These are phyloP conservation scores for Rhodotorula paludigena DNA, from an alignment of 768 basidiomycete species.

Conservation along the genomic window DNA sequence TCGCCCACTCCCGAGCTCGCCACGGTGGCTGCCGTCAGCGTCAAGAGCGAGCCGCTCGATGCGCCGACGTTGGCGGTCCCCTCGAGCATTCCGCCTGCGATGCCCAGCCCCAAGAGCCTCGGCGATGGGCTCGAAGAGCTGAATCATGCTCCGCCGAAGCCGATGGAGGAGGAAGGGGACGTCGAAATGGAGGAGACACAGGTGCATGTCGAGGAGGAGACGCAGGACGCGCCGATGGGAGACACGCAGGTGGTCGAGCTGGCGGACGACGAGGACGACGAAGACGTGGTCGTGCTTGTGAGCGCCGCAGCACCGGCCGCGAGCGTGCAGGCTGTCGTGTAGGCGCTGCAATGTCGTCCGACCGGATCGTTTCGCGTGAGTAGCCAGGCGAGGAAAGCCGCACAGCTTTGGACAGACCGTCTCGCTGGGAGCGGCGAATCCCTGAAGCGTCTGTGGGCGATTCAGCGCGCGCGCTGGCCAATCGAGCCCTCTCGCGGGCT, in stretches of 20 bases:
- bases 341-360: too few species aligned
- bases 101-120: slow-evolving; percentile 1
- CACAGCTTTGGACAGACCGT: too few species aligned
- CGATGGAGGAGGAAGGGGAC: neutral
- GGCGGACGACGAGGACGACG: neutral
- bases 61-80: too few species aligned
- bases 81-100: neutral
- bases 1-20: neutral
- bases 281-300: neutral
- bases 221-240: neutral
- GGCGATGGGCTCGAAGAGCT: neutral
- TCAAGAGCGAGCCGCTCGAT: neutral
- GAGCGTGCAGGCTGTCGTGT: too few species aligned
- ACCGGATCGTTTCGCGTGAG: too few species aligned
- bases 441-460: too few species aligned
- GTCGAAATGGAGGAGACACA: neutral
- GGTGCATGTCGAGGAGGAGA: neutral
- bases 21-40: neutral
- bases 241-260: neutral
- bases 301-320: too few species aligned
- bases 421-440: too few species aligned
- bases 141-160: fast-evolving
- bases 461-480: too few species aligned
- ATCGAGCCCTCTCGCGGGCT: too few species aligned
- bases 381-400: too few species aligned